Evolutionary conservation across 768 basidiomycete species (phyloP).

Genomic region (Psilocybe subaeruginosa): DNA sequence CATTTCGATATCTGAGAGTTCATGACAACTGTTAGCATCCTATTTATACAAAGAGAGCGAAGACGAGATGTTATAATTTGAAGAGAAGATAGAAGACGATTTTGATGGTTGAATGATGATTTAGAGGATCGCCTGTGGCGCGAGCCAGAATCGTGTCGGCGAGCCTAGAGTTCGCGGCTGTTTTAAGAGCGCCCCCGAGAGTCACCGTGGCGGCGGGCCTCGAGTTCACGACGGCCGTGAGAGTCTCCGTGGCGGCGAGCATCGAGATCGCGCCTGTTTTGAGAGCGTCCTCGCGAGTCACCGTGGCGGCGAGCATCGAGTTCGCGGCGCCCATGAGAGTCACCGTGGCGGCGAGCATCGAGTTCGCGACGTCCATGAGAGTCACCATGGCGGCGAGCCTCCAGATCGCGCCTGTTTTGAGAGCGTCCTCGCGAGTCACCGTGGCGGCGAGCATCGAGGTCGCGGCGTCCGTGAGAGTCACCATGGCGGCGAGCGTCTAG

Average conservation of each 20-base stretch:
- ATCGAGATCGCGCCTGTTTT: background rate
- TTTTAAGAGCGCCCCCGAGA: background rate
- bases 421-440: background rate
- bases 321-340: background rate
- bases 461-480: background rate
- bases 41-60: background rate
- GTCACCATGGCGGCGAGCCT: conserved; percentile 3
- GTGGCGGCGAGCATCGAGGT: background rate
- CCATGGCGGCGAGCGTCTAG: background rate
- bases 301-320: conserved; percentile 1
- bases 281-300: background rate
- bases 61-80: background rate
- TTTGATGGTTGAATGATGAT: background rate
- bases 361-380: background rate
- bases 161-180: background rate
- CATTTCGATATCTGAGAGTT: background rate
- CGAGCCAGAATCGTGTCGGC: background rate
- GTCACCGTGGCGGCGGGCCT: conserved; percentile 8
- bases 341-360: conserved; percentile 7
- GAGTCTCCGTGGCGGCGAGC: background rate
- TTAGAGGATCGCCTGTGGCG: background rate
- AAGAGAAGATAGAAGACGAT: background rate
- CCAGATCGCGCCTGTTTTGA: background rate
- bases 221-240: background rate
- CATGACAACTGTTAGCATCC: background rate